Evolutionary conservation across 139 green algal species (phyloP), one percentile per base, ranked within the genome.

Genomic region (Chlamydomonas applanata): DNA sequence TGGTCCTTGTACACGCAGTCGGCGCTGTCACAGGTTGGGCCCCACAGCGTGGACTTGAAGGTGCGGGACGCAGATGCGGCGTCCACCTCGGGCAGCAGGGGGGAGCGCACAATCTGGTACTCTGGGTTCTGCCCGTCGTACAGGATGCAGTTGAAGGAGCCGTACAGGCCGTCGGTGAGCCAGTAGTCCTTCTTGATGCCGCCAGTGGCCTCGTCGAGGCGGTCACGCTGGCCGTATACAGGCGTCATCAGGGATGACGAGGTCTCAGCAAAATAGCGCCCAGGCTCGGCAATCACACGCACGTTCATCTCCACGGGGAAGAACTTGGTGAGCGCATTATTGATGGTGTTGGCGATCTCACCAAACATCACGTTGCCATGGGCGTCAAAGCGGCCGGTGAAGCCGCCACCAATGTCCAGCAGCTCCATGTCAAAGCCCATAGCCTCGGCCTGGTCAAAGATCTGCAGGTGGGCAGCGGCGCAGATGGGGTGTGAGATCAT

Each of bases 361-460:
- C 87, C 85, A 68, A 95, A 85, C 74, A 91, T 88, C 9, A 96
- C 91, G 34, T 83, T 83, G 73, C 88, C 89, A 17, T 69, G 66
- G 2, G 74, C 71, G 60, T 88, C 76, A 77, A 94, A 90, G 32
- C 86, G 81, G 61, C 88, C 93, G 29, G 84, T 92, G 85, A 99
- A 98, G 60, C 96, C 96, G 57, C 96, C 96, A 45, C 96, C 96
- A 67, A 99, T 94, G 85, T 99, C 96, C 35, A 99, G 86, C 62
- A 97, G 74, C 52, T 89, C 80, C 91, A 99, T 96, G 33, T 82
- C 52, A 77, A 93, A 94, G 52, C 95, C 95, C 34, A 93, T 63
- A 1, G 64, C 53, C 17, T 77, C 49, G 13, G 86, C 95, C 61
- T 90, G 65, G 68, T 97, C 89, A 79, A 98, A 99, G 0, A 92